A percentile compares a stretch with the other conserved stretches of the same genome.
phyloP scores from a whole-genome alignment of 2,329 filamentous ascomycete genomes.

The Sphaerulina musiva region DNA sequence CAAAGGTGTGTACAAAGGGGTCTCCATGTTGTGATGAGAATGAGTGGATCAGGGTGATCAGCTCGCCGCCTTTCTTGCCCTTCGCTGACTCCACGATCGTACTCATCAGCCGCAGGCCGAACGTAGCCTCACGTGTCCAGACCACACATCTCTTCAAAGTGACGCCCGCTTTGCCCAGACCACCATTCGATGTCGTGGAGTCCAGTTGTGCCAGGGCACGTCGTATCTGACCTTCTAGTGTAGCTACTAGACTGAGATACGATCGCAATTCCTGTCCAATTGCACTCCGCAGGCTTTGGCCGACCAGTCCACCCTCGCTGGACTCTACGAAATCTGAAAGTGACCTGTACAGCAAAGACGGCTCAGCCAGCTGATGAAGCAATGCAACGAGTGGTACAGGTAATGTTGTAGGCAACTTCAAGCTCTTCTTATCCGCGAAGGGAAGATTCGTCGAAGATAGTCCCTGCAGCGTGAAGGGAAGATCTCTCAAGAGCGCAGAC shows the following conservation, averaged over 20 bases:
- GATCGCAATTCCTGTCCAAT: constrained; percentile 78
- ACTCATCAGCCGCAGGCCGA: constrained; percentile 88
- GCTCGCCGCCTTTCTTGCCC: constrained; percentile 77
- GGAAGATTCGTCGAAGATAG: constrained; percentile 78
- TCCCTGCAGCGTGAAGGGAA: constrained; percentile 89
- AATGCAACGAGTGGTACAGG: constrained; percentile 80
- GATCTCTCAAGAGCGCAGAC: constrained; percentile 52
- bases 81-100: constrained; percentile 87
- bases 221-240: constrained; percentile 85
- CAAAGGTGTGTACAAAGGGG: constrained; percentile 87
- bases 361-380: constrained; percentile 83
- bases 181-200: constrained; percentile 58
- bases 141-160: constrained; percentile 93
- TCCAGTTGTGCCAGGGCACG: constrained; percentile 70
- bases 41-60: constrained; percentile 87
- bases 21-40: constrained; percentile 93
- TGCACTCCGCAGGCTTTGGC: constrained; percentile 83
- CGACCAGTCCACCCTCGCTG: constrained; percentile 74
- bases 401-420: constrained; percentile 71
- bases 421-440: constrained; percentile 61
- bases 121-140: constrained; percentile 95
- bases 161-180: constrained; percentile 78
- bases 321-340: constrained; percentile 77
- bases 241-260: constrained; percentile 85
- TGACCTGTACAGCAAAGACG: constrained; percentile 80